Conservation (phyloP, 306 rosid species). For the Acmispon strigosus region DNA sequence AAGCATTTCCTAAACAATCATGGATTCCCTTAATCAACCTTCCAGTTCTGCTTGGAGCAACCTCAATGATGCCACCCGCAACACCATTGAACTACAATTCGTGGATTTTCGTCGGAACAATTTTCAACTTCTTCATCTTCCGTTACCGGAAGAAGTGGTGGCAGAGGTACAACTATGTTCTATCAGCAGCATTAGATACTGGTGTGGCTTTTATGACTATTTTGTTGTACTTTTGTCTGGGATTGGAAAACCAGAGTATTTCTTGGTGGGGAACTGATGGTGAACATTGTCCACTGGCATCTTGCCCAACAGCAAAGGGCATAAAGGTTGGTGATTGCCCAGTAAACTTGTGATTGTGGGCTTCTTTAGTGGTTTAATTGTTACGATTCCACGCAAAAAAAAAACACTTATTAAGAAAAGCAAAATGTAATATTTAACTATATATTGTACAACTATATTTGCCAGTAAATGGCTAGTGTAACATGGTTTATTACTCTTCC, state of each 20-base stretch:
- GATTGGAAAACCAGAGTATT: slow-evolving; percentile 44
- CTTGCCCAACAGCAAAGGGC: slow-evolving; percentile 74
- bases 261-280: slow-evolving; percentile 73
- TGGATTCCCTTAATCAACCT: slow-evolving; percentile 82
- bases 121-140: slow-evolving; percentile 72
- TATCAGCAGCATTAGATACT: slow-evolving; percentile 79
- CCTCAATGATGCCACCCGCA: slow-evolving; percentile 72
- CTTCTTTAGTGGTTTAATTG: background rate
- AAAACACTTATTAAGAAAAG: background rate
- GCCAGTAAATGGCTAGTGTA: background rate
- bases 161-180: slow-evolving; percentile 84
- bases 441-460: background rate
- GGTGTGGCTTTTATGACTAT: slow-evolving; percentile 88
- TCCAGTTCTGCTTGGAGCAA: slow-evolving; percentile 80
- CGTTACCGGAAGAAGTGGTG: slow-evolving; percentile 79
- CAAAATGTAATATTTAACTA: background rate
- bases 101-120: slow-evolving; percentile 61
- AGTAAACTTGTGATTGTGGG: slow-evolving; percentile 1
- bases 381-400: background rate
- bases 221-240: slow-evolving; percentile 45
- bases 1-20: slow-evolving; percentile 55
- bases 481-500: background rate
- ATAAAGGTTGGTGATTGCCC: slow-evolving; percentile 49
- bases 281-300: slow-evolving; percentile 66
- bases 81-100: slow-evolving; percentile 76